Evolutionary conservation across 495 filamentous ascomycete species (phyloP).

Genomic region (Neurospora discreta): DNA sequence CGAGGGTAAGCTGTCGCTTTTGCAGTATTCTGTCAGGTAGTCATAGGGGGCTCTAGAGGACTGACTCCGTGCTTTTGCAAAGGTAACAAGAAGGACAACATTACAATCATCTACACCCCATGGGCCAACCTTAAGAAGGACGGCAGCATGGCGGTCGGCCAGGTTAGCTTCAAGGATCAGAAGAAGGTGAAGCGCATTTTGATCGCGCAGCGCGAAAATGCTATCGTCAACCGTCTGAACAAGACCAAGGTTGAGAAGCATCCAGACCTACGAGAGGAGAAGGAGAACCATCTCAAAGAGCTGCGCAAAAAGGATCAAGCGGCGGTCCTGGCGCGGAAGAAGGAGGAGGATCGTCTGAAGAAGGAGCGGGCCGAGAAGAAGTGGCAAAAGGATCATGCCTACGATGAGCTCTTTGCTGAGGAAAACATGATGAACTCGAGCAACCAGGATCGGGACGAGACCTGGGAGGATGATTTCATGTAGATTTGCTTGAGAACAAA

Average conservation of each 20-base stretch:
- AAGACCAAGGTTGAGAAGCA: constrained; percentile 86
- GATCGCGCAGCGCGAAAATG: constrained; percentile 66
- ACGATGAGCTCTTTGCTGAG: constrained; percentile 71
- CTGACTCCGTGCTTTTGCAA: background rate
- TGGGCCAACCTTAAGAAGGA: constrained; percentile 96
- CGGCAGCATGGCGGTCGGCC: constrained; percentile 89
- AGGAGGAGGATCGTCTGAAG: constrained; percentile 65
- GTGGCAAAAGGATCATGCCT: constrained; percentile 89
- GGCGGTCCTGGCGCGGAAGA: constrained; percentile 53
- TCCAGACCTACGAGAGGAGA: constrained; percentile 69
- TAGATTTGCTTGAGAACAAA: constrained; percentile 18
- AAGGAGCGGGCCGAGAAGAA: constrained; percentile 79
- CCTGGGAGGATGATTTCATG: constrained; percentile 69
- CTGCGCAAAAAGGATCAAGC: constrained; percentile 60
- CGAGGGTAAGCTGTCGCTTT: constrained; percentile 49
- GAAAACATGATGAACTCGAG: constrained; percentile 52
- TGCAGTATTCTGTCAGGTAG: no score
- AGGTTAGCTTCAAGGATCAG: constrained; percentile 90
- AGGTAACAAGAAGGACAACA: constrained; percentile 98
- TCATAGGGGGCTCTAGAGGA: background rate
- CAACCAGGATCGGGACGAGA: constrained; percentile 53
- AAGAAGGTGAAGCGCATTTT: constrained; percentile 76
- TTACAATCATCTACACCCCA: constrained; percentile 92
- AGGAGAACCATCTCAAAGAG: constrained; percentile 59
- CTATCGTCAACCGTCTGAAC: constrained; percentile 89